phyloP scores from a whole-genome alignment of 192 early-diverging fungal species.

The Coemansia javaensis region DNA sequence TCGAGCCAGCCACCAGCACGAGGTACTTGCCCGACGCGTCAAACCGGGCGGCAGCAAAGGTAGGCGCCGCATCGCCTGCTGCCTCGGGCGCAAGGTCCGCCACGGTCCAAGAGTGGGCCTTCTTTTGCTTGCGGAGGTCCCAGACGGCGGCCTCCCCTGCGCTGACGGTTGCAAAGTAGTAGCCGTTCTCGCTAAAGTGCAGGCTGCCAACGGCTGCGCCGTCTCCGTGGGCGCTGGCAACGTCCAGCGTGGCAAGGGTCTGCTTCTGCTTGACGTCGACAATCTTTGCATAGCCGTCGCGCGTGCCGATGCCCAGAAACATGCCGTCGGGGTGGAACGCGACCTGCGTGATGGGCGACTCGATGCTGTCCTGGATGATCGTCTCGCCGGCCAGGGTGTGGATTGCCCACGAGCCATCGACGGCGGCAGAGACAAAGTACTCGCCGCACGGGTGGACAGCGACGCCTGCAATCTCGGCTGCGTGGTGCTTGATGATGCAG shows the following conservation, averaged over 20 bases:
- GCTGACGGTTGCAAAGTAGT: constrained; percentile 78
- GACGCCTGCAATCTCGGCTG: constrained; percentile 67
- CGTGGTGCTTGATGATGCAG: constrained; percentile 61
- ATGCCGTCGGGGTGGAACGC: constrained; percentile 93
- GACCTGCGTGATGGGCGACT: constrained; percentile 19
- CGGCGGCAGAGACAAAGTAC: constrained; percentile 70
- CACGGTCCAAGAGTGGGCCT: constrained; percentile 24
- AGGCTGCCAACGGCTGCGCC: constrained; percentile 53
- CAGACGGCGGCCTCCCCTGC: constrained; percentile 77
- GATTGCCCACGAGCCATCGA: constrained; percentile 79
- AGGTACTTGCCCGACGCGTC: constrained; percentile 84
- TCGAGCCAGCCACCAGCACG: constrained; percentile 59
- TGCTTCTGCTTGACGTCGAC: constrained; percentile 73
- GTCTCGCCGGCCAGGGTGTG: constrained; percentile 56
- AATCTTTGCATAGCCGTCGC: constrained; percentile 66
- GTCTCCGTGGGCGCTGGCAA: constrained; percentile 9
- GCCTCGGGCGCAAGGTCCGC: constrained; percentile 9
- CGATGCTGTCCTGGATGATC: constrained; percentile 13
- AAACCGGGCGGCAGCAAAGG: constrained; percentile 51
- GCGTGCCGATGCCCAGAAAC: constrained; percentile 74
- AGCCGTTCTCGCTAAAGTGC: constrained; percentile 92
- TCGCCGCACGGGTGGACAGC: constrained; percentile 73
- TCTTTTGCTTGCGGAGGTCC: constrained; percentile 87
- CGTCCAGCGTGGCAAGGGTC: constrained; percentile 52
- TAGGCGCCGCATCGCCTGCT: background rate